Percentiles rank a stretch among this genome's conserved stretches.
Conservation (phyloP, 164 flowering plant species). For the Annona squamosa region DNA sequence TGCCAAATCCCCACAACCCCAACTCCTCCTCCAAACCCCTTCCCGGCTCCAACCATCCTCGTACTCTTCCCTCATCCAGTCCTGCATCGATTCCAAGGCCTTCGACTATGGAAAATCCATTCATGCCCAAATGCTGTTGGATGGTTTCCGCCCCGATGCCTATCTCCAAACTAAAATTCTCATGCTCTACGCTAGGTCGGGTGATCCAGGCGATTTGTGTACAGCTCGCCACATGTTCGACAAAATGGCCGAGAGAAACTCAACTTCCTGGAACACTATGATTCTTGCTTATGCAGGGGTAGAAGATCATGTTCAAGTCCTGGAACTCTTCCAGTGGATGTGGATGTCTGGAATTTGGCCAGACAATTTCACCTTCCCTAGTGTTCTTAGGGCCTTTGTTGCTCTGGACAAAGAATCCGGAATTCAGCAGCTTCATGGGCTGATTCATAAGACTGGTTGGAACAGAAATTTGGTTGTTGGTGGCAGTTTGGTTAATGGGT, state of each 20-base stretch:
- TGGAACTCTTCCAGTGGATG: constrained; percentile 5
- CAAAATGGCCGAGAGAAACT: constrained; percentile 4
- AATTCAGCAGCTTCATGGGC: constrained; percentile 9
- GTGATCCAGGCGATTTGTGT: not conserved
- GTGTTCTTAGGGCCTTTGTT: constrained; percentile 6
- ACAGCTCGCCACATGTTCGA: constrained; percentile 6
- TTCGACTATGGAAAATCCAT: constrained; percentile 3
- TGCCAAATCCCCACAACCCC: not conserved
- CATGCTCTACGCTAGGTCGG: constrained; percentile 5
- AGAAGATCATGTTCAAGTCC: constrained; percentile 1
- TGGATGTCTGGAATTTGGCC: constrained; percentile 7
- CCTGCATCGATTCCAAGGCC: constrained; percentile 4
- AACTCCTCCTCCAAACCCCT: not conserved
- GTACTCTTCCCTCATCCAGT: constrained; percentile 8
- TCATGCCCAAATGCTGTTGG: constrained; percentile 6
- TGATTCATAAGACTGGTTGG: constrained; percentile 6
- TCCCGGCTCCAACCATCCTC: constrained; percentile 4
- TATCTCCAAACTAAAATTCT: constrained; percentile 11
- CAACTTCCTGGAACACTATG: constrained; percentile 16
- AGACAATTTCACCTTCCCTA: constrained; percentile 12
- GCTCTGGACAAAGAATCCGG: constrained; percentile 2
- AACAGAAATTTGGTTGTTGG: constrained; percentile 8
- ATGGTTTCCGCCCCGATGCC: constrained; percentile 2
- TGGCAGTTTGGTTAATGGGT: constrained; percentile 9
- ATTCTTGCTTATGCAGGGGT: constrained; percentile 3